Evolutionary conservation across 352 stramenopile species (phyloP), one percentile per base, ranked within the genome.

Genomic region (Peronospora belbahrii): DNA sequence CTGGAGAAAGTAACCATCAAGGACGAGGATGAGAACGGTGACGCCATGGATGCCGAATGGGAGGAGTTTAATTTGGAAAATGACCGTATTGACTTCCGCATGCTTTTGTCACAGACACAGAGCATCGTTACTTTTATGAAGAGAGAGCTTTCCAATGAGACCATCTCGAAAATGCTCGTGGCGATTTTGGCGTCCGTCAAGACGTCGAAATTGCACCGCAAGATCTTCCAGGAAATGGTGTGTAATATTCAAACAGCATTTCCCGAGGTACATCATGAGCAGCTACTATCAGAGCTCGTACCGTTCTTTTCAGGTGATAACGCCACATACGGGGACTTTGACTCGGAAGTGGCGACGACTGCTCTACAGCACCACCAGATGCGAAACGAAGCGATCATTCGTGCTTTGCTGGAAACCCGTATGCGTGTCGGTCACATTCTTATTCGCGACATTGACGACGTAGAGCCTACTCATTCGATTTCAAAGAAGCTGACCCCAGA

Each of bases 161-260:
- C 74, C 19, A 83, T 93, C 52, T 76, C 76, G 11, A 89, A 87
- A 56, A 83, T 93, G 69, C 69, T 93, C 14, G 78, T 86, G 20
- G 69, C 81, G 6, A 88, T 93, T 76, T 56, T 93, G 19, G 73
- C 78, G 40, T 90, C 76, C 24, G 67, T 93, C 36, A 88, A 89
- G 62, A 89, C 76, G 24, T 85, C 79, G 24, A 90, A 90, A 59
- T 59, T 88, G 27, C 76, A 90, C 53, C 82, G 82, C 46, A 89
- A 89, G 54, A 90, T 93, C 44, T 88, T 93, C 58, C 79, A 89
- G 44, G 78, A 89, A 49, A 87, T 93, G 72, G 74, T 89, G 14
- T 88, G 72, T 62, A 88, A 91, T 61, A 79, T 92, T 43, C 78
- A 90, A 52, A 82, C 77, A 2, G 70, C 72, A 14, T 76, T 88